These are phyloP conservation scores for Botrytis fabae DNA, from an alignment of 2,329 filamentous ascomycete genomes.

Conservation along the genomic window DNA sequence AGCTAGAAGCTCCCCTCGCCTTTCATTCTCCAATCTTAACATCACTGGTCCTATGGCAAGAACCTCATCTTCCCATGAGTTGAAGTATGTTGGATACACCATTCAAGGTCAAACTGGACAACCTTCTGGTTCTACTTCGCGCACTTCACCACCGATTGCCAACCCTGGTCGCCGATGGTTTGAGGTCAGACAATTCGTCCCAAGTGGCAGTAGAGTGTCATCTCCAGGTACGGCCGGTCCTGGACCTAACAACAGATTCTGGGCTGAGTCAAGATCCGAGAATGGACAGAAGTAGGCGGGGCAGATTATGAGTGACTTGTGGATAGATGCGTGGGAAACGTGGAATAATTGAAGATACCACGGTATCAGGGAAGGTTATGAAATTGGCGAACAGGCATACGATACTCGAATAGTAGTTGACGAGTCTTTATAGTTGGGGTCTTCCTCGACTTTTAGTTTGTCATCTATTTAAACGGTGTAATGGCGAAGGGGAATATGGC, in stretches of 20 bases:
- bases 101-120: neutral
- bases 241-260: no score
- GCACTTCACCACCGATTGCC: neutral
- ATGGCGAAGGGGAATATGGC: neutral
- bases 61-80: neutral
- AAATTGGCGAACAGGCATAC: neutral
- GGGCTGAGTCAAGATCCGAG: neutral
- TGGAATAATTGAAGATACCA: neutral
- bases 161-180: neutral
- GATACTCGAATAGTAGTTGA: neutral
- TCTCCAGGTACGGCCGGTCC: neutral
- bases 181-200: neutral
- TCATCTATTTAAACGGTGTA: neutral
- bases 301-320: no score
- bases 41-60: neutral
- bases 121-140: neutral
- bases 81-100: neutral
- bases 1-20: constrained; percentile 8
- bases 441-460: neutral
- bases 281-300: neutral
- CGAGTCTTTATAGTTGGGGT: neutral
- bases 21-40: neutral
- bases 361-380: neutral
- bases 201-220: neutral
- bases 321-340: neutral